Conservation (phyloP, 2,329 filamentous ascomycete species). For the Trichoderma sp. region DNA sequence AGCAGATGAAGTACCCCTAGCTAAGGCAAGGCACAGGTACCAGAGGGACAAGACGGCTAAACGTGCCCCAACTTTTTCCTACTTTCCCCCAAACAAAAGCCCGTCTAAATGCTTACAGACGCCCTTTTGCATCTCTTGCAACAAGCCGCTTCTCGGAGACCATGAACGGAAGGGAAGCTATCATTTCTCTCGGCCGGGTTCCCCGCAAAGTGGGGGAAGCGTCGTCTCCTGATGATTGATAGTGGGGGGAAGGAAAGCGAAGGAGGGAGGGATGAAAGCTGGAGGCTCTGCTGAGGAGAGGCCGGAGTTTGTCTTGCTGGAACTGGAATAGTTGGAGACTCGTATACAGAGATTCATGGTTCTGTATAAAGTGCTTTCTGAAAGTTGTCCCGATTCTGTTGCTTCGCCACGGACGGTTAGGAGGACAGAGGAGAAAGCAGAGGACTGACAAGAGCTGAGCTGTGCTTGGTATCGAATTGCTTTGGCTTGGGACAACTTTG, state of each 20-base stretch:
- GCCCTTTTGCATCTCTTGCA: neutral
- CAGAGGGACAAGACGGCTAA: constrained; percentile 5
- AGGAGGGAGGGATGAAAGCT: neutral
- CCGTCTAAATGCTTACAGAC: neutral
- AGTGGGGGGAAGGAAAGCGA: constrained; percentile 19
- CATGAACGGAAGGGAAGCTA: neutral
- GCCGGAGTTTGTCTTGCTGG: neutral
- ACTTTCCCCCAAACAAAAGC: neutral
- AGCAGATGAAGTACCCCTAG: neutral
- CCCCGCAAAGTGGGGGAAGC: constrained; percentile 29
- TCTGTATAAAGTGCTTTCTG: neutral
- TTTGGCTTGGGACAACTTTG: neutral
- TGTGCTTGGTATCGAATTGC: neutral
- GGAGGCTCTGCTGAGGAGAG: neutral
- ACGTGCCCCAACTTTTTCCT: neutral
- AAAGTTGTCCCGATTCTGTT: neutral
- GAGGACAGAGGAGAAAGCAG: neutral
- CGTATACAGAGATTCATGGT: neutral
- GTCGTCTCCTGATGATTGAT: neutral
- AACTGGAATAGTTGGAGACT: neutral
- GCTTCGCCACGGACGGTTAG: neutral
- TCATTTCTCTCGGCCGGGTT: constrained; percentile 33
- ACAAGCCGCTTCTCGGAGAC: constrained; percentile 21
- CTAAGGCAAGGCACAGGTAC: neutral
- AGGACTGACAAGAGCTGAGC: neutral